These are phyloP conservation scores for Paramarasmius palmivorus DNA, from an alignment of 1,284 basidiomycete genomes.

Conservation along the genomic window DNA sequence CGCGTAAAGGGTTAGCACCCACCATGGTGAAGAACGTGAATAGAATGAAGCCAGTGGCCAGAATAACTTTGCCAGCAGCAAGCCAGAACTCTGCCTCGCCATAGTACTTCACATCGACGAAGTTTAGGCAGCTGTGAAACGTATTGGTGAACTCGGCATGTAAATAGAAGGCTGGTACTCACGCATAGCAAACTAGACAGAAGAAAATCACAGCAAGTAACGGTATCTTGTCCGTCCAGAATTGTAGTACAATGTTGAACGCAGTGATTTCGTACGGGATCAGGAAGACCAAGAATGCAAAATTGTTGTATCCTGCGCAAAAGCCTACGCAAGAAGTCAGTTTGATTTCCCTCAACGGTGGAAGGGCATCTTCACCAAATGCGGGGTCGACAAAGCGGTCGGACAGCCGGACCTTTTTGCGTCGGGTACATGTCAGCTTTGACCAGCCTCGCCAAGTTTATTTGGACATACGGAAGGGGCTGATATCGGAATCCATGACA, in stretches of 20 bases:
- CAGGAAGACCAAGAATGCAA: slow-evolving; percentile 41
- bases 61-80: slow-evolving; percentile 51
- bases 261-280: slow-evolving; percentile 47
- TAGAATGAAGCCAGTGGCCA: slow-evolving; percentile 57
- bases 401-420: slow-evolving; percentile 41
- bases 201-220: slow-evolving; percentile 38
- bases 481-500: slow-evolving; percentile 49
- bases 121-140: slow-evolving; percentile 36
- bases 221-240: slow-evolving; percentile 51
- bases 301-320: slow-evolving; percentile 45
- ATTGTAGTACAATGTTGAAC: slow-evolving; percentile 44
- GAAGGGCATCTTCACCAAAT: slow-evolving; percentile 22
- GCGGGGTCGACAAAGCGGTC: slow-evolving; percentile 50
- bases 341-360: no score
- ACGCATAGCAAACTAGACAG: slow-evolving; percentile 42
- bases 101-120: slow-evolving; percentile 38
- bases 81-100: slow-evolving; percentile 64
- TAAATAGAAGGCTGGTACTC: slow-evolving; percentile 13
- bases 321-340: slow-evolving; percentile 25
- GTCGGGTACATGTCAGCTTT: neutral
- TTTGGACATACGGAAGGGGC: slow-evolving; percentile 41
- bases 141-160: neutral
- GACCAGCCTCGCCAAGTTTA: neutral
- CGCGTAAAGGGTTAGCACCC: slow-evolving; percentile 62
- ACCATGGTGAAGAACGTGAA: slow-evolving; percentile 65